phyloP scores from a whole-genome alignment of 805 yeast species.

The Kodamaea fukazawae region DNA sequence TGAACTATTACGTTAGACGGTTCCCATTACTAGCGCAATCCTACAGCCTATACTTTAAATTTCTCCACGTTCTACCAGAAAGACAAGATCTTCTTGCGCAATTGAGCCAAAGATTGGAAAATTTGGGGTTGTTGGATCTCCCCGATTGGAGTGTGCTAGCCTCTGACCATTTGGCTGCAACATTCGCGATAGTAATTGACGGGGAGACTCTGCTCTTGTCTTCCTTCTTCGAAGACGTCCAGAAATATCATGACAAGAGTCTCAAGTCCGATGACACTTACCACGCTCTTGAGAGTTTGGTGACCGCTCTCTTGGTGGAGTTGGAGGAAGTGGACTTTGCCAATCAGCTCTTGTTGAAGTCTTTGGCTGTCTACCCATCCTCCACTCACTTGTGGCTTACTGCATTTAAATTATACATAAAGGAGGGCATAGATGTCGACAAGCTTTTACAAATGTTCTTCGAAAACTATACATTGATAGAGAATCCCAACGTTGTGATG shows the following conservation, averaged over 20 bases:
- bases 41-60: slow-evolving; percentile 7
- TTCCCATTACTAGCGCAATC: slow-evolving; percentile 24
- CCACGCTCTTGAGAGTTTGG: slow-evolving; percentile 35
- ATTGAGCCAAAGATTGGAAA: no score
- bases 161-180: slow-evolving; percentile 20
- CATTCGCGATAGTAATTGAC: slow-evolving; percentile 14
- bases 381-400: slow-evolving; percentile 51
- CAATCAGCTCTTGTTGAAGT: slow-evolving; percentile 9
- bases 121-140: slow-evolving; percentile 12
- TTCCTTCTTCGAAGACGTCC: slow-evolving; percentile 1
- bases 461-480: slow-evolving; percentile 24
- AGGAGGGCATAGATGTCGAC: slow-evolving; percentile 15
- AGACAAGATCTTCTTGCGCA: no score
- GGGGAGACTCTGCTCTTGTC: background rate
- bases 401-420: slow-evolving; percentile 39
- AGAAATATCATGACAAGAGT: background rate
- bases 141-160: slow-evolving; percentile 29
- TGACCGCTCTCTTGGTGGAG: slow-evolving; percentile 32
- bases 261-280: slow-evolving; percentile 1
- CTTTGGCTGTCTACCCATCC: slow-evolving; percentile 16
- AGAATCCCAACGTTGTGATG: slow-evolving; percentile 49
- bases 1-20: slow-evolving; percentile 21
- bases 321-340: slow-evolving; percentile 29
- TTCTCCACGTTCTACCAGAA: background rate
- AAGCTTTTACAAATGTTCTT: slow-evolving; percentile 2